phyloP scores from a whole-genome alignment of 257 asterid species.

The Mitragyna speciosa region DNA sequence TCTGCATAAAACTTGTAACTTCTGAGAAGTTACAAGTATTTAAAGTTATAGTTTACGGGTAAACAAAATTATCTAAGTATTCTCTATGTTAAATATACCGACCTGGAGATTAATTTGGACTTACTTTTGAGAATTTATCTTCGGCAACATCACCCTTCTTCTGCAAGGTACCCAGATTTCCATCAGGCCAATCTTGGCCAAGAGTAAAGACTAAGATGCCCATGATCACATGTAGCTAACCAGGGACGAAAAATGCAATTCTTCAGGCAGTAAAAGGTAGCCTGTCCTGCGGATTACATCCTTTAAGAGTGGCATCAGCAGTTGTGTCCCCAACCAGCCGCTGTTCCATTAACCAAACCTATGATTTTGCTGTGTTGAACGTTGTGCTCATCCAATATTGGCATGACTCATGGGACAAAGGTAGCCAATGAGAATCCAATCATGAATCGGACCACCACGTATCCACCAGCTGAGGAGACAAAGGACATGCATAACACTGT shows the following conservation, averaged over 20 bases:
- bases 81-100: too few species aligned
- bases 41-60: too few species aligned
- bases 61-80: too few species aligned
- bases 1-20: too few species aligned
- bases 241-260: constrained; percentile 55
- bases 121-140: constrained; percentile 45
- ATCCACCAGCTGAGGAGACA: constrained; percentile 49
- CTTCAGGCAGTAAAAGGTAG: constrained; percentile 60
- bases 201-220: constrained; percentile 45
- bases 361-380: constrained; percentile 50
- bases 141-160: constrained; percentile 43
- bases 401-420: constrained; percentile 59
- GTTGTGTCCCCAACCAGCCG: constrained; percentile 72
- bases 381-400: constrained; percentile 65
- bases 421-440: constrained; percentile 65
- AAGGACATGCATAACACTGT: constrained; percentile 57
- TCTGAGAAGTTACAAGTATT: too few species aligned
- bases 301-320: constrained; percentile 55
- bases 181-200: constrained; percentile 67
- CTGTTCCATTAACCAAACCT: constrained; percentile 57
- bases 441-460: constrained; percentile 48
- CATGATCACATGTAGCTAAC: constrained; percentile 48
- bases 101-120: too few species aligned
- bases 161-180: constrained; percentile 39
- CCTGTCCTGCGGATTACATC: constrained; percentile 40